Evolutionary conservation across 495 filamentous ascomycete genomes (phyloP).

Genomic region (Hyaloscypha hepaticicola): DNA sequence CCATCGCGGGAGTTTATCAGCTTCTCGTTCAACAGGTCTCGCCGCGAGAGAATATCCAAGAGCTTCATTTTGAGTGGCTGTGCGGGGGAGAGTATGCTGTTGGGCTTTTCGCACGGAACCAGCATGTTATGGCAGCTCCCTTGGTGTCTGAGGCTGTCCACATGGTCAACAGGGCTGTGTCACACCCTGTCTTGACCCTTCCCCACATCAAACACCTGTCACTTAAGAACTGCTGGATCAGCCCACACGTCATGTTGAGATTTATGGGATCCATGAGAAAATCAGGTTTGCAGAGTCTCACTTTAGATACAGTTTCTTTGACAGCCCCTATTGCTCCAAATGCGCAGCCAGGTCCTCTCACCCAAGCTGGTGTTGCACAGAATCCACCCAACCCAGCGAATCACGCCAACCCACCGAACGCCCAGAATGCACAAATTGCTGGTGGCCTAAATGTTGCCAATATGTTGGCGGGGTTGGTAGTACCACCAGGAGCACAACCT

Average conservation of each 20-base stretch:
- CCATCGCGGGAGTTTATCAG: constrained; percentile 41
- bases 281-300: constrained; percentile 35
- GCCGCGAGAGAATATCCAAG: constrained; percentile 41
- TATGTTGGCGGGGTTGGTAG: background rate
- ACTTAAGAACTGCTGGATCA: constrained; percentile 56
- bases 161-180: constrained; percentile 44
- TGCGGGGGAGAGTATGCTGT: constrained; percentile 56
- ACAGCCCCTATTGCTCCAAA: constrained; percentile 29
- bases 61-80: constrained; percentile 53
- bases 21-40: constrained; percentile 45
- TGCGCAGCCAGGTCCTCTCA: constrained; percentile 13
- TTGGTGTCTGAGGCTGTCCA: constrained; percentile 39
- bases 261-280: constrained; percentile 30
- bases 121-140: constrained; percentile 52
- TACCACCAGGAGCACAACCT: background rate
- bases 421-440: background rate
- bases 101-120: constrained; percentile 51
- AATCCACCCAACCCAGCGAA: background rate
- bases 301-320: constrained; percentile 47
- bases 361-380: background rate
- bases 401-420: background rate
- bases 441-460: background rate
- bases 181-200: constrained; percentile 31
- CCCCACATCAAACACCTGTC: constrained; percentile 52
- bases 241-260: constrained; percentile 40